Evolutionary conservation across 2,329 filamentous ascomycete genomes (phyloP), one percentile per base, ranked within the genome.

Genomic region (Penicillium vulpinum): DNA sequence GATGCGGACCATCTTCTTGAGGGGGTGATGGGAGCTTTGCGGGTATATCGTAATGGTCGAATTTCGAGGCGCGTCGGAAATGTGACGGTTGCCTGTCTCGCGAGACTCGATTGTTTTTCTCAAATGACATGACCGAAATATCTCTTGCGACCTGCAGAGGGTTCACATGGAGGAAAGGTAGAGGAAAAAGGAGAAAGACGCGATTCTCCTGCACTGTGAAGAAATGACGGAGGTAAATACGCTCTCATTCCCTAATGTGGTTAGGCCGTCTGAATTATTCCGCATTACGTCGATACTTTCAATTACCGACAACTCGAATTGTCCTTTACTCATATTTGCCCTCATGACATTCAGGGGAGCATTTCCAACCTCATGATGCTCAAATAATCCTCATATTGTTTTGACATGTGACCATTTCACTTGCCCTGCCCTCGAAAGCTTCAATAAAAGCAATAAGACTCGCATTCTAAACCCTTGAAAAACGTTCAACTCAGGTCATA

Each of bases 1-100:
- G 62, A 46, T 68, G 67, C 36, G 64, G 52, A 33, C 60, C 68
- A 64, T 70, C 38, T 9, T 67, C 53, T 64, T 63, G 21, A 67
- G 65, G 21, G 21, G 70, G 65, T 18, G 62, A 70, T 9, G 67
- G 64, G 41, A 67, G 68, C 44, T 66, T 66, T 35, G 70, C 66
- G 49, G 73, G 62, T 39, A 71, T 60, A 39, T 70, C 63, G 54
- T 70, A 63, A 26, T 63, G 59, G 35, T 69, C 64, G 54, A 70
- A 66, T 33, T 63, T 62, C 56, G 65, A 62, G 55, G 68, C 69
- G 65, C 68, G 67, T 61, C 65, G 65, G 59, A 74, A 71, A 54
- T 71, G 70, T 28, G 70, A 73, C 26, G 59, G 68, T 28, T 70
- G 62, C 49, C 68, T 62, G 35, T 66, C 67, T 53, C 62, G 64